These are phyloP conservation scores for Agaricus subrufescens DNA, from an alignment of 768 basidiomycete genomes.

Conservation along the genomic window DNA sequence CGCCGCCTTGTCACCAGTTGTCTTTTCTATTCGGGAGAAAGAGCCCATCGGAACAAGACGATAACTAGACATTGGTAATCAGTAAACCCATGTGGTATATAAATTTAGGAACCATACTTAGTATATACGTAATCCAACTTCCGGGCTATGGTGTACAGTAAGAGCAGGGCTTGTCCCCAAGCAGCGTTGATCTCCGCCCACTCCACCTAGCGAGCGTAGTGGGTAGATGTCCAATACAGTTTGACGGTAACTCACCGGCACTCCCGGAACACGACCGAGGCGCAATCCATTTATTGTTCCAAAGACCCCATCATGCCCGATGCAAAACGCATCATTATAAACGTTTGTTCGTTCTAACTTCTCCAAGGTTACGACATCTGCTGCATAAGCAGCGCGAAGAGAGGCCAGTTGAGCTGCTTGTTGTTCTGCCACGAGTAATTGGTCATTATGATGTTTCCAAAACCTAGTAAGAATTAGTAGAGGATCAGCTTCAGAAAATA, in stretches of 20 bases:
- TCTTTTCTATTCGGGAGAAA: conserved; percentile 88
- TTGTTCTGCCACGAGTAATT: conserved; percentile 57
- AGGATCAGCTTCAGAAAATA: neutral
- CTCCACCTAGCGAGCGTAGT: conserved; percentile 60
- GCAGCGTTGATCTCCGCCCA: conserved; percentile 99
- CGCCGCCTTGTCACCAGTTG: conserved; percentile 70
- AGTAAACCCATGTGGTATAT: neutral
- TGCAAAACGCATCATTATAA: conserved; percentile 94
- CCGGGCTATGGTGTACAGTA: conserved; percentile 85
- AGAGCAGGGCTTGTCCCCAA: conserved; percentile 92
- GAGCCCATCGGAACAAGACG: conserved; percentile 92
- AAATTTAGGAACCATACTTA: conserved; percentile 44
- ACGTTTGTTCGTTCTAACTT: conserved; percentile 90
- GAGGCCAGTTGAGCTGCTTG: conserved; percentile 68
- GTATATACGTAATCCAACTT: conserved; percentile 90
- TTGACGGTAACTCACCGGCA: conserved; percentile 50
- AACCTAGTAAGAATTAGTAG: conserved; percentile 45
- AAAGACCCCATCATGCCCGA: conserved; percentile 91
- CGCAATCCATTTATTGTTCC: conserved; percentile 98
- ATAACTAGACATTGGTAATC: conserved; percentile 48
- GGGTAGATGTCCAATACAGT: conserved; percentile 8
- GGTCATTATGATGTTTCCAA: conserved; percentile 76
- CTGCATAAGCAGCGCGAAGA: conserved; percentile 71
- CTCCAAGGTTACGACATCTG: conserved; percentile 72
- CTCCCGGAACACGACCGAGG: conserved; percentile 80